Conservation (phyloP, 495 filamentous ascomycete genomes). For the Tirmania nivea region DNA sequence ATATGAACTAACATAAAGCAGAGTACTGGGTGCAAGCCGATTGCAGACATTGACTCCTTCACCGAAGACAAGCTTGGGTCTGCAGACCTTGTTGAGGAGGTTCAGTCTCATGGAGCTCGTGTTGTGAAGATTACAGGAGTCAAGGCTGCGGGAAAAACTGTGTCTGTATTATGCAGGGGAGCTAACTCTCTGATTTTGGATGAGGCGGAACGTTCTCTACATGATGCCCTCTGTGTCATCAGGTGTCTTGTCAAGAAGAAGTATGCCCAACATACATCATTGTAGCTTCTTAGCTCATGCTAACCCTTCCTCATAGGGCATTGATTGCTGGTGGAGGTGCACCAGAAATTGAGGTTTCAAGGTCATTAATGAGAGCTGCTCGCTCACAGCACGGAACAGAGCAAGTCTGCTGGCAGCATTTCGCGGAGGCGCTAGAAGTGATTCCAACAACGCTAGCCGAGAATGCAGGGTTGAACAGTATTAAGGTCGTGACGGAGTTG, state of each 20-base stretch:
- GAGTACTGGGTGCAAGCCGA: slow-evolving; percentile 91
- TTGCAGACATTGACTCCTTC: slow-evolving; percentile 96
- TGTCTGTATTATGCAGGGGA: slow-evolving; percentile 81
- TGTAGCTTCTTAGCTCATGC: too few species aligned
- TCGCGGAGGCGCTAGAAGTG: slow-evolving; percentile 93
- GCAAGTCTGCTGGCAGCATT: slow-evolving; percentile 94
- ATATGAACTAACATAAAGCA: slow-evolving; percentile 4
- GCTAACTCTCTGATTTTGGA: slow-evolving; percentile 89
- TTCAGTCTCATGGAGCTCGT: slow-evolving; percentile 62
- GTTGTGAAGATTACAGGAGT: slow-evolving; percentile 91
- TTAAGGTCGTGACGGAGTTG: slow-evolving; percentile 96
- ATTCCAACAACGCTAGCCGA: slow-evolving; percentile 92
- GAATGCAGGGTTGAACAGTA: slow-evolving; percentile 90
- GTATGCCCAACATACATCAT: slow-evolving; percentile 4
- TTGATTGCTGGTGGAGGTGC: slow-evolving; percentile 91
- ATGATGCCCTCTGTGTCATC: slow-evolving; percentile 94
- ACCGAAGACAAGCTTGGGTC: slow-evolving; percentile 94
- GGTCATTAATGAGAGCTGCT: slow-evolving; percentile 56
- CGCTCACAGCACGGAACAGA: slow-evolving; percentile 72
- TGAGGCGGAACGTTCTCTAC: slow-evolving; percentile 84
- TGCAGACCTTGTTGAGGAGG: slow-evolving; percentile 89
- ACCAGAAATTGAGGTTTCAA: slow-evolving; percentile 83
- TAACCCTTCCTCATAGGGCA: slow-evolving; percentile 24
- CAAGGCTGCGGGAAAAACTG: slow-evolving; percentile 57
- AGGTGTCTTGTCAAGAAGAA: slow-evolving; percentile 97